Evolutionary conservation across 495 filamentous ascomycete species (phyloP).

Genomic region (Tuber indicum): DNA sequence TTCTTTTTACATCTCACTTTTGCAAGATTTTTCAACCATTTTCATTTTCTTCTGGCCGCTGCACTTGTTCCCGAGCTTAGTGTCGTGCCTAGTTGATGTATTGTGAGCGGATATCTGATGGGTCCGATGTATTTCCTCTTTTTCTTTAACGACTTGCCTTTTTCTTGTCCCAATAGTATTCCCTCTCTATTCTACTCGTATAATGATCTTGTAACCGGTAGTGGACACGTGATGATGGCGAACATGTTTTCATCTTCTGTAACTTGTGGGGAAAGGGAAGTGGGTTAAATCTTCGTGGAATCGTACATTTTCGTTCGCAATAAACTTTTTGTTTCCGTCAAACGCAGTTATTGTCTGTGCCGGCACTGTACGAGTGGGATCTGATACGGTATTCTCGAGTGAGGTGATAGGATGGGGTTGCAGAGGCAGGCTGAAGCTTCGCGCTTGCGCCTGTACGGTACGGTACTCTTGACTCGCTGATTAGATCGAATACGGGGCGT

Average conservation of each 20-base stretch:
- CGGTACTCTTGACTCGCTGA: background rate
- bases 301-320: background rate
- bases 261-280: background rate
- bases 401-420: background rate
- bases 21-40: background rate
- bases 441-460: background rate
- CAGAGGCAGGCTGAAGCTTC: background rate
- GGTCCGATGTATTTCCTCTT: constrained; percentile 20
- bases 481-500: background rate
- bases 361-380: background rate
- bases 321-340: background rate
- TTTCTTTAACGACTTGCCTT: constrained; percentile 23
- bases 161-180: constrained; percentile 17
- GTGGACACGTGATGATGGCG: constrained; percentile 21
- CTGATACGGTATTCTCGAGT: background rate
- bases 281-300: background rate
- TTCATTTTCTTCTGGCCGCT: background rate
- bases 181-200: background rate
- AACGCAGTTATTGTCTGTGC: background rate
- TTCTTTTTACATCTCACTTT: constrained; percentile 1
- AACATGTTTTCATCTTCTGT: constrained; percentile 13
- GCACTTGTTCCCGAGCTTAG: background rate
- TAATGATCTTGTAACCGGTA: constrained; percentile 25
- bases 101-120: constrained; percentile 14
- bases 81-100: constrained; percentile 16